Base-by-base conservation (phyloP, 2,329 filamentous ascomycete species). In the Colletotrichum euphorbiae region DNA sequence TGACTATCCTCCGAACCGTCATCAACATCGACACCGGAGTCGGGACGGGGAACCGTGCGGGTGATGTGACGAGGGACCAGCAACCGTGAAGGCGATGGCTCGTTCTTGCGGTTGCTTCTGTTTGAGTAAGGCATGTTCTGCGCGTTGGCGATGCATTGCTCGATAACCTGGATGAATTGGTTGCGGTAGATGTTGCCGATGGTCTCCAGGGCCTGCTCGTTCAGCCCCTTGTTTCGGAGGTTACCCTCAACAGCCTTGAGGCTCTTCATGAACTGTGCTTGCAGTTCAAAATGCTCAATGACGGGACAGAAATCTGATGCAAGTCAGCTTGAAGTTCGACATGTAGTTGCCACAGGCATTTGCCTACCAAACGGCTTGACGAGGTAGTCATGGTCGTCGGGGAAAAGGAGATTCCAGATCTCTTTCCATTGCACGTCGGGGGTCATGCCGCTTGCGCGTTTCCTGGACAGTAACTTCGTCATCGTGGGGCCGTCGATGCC, bases 331-430 rank as follows among this genome's bases (percentile, higher is more conserved):
- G 3, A 8, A 40, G 2, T 6, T 2, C 3, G 1, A 36, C 7
- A 15, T 21, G 24, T 38, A 31, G 2, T 7, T 6, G 17, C 9
- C 4, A 40, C 3, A 17, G 15, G 9, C 2, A 6, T 13, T 13
- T 17, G 7, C 74, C 68, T 56, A 79, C 79, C 74, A 38, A 76
- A 77, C 1, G 73, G 54, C 15, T 75, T 73, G 1, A 81, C 72
- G 3, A 74, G 66, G 31, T 72, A 62, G 5, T 79, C 79, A 12
- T 79, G 78, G 15, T 81, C 80, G 43, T 81, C 80, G 0, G 80
- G 80, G 59, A 81, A 81, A 0, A 81, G 71, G 8, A 81, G 79
- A n/a, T 76, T 79, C 80, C 80, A 81, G 1, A 81, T 78, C 60
- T 81, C 80, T 15, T 72, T 75, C 80, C 80, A 81, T 48, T 81